A percentile compares a stretch with the other conserved stretches of the same genome.
These are phyloP conservation scores for Mycena vulgaris DNA, from an alignment of 768 basidiomycete genomes.

Conservation along the genomic window DNA sequence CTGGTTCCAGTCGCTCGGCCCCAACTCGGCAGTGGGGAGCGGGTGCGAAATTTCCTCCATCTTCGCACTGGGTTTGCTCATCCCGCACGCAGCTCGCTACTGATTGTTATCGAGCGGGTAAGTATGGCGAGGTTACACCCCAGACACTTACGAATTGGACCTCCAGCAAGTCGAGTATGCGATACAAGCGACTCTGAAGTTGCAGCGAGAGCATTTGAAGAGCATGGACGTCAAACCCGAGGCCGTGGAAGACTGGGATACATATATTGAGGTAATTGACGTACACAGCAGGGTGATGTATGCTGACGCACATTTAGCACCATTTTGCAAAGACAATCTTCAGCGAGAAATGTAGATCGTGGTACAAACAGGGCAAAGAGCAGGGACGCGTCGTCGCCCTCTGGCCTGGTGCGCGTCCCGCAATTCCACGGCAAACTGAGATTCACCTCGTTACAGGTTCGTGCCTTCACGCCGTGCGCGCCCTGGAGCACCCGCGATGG, in stretches of 20 bases:
- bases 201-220: conserved; percentile 75
- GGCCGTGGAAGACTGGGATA: conserved; percentile 75
- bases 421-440: not conserved
- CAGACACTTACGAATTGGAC: not conserved
- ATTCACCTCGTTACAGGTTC: conserved; percentile 56
- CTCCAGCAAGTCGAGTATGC: conserved; percentile 68
- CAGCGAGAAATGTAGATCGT: conserved; percentile 70
- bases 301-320: conserved; percentile 14
- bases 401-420: conserved; percentile 66
- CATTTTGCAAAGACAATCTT: conserved; percentile 67
- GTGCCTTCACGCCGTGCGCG: conserved; percentile 63
- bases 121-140: not conserved
- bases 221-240: conserved; percentile 72
- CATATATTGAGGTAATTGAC: conserved; percentile 66
- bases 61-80: conserved; percentile 34
- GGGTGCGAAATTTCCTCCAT: not conserved
- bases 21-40: conserved; percentile 67
- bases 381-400: conserved; percentile 71
- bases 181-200: conserved; percentile 67
- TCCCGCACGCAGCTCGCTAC: conserved; percentile 54
- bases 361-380: conserved; percentile 75
- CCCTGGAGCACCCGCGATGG: conserved; percentile 71
- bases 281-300: not conserved
- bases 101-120: conserved; percentile 65
- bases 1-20: conserved; percentile 72